Conservation (phyloP, 2,329 filamentous ascomycete species). For the Diaporthe nobilis region DNA sequence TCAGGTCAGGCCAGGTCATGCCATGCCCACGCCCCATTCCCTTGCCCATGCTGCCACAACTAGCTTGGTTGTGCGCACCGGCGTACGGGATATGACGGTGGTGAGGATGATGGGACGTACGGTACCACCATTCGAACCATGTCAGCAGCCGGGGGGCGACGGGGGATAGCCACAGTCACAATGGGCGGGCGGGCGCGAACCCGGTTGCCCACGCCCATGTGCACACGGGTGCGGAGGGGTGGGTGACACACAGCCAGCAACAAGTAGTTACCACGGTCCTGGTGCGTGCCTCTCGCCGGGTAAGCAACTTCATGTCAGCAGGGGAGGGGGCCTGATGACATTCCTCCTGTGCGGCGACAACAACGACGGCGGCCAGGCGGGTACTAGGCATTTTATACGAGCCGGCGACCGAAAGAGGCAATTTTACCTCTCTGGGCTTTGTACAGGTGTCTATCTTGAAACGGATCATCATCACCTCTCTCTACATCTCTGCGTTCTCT, state of each 20-base stretch:
- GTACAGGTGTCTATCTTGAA: neutral
- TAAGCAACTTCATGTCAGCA: slow-evolving; percentile 27
- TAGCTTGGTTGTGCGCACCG: neutral
- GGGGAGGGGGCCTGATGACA: slow-evolving; percentile 3
- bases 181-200: slow-evolving; percentile 2
- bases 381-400: neutral
- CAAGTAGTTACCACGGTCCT: neutral
- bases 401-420: slow-evolving; percentile 31
- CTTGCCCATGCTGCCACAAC: neutral
- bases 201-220: slow-evolving; percentile 1
- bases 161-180: slow-evolving; percentile 14
- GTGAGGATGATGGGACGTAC: neutral
- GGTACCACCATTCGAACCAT: slow-evolving; percentile 12
- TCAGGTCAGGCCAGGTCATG: slow-evolving; percentile 7
- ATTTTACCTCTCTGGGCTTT: neutral
- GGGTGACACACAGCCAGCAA: neutral
- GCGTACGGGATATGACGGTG: neutral
- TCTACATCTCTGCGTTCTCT: neutral
- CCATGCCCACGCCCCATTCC: neutral
- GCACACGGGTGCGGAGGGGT: neutral
- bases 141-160: slow-evolving; percentile 15
- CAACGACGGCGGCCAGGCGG: neutral
- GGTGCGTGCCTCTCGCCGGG: neutral
- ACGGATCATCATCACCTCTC: neutral
- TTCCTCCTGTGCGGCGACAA: neutral